Evolutionary conservation across 2,329 filamentous ascomycete genomes (phyloP).

Genomic region (Aureobasidium sp.): DNA sequence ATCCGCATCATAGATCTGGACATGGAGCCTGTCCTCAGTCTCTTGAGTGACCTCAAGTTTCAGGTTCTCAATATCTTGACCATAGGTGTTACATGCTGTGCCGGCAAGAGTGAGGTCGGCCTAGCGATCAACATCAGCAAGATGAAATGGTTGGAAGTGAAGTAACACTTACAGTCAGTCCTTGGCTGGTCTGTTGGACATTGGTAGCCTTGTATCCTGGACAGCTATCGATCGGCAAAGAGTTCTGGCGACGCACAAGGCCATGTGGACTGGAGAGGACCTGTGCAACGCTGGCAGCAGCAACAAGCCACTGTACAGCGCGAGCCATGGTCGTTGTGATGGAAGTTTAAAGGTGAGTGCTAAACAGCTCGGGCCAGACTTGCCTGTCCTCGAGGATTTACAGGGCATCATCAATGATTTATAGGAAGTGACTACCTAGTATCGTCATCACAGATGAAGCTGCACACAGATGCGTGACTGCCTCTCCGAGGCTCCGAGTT

Average conservation of each 20-base stretch:
- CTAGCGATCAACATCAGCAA: background rate
- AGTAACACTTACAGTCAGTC: constrained; percentile 47
- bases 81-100: constrained; percentile 53
- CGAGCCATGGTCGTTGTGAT: background rate
- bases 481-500: background rate
- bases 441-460: background rate
- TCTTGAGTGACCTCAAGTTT: constrained; percentile 56
- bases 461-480: background rate
- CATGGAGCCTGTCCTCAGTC: constrained; percentile 57
- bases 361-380: background rate
- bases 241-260: constrained; percentile 13
- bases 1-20: constrained; percentile 65
- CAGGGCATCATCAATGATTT: constrained; percentile 8
- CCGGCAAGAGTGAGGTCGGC: constrained; percentile 63
- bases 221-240: constrained; percentile 35
- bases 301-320: background rate
- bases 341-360: background rate
- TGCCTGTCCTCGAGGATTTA: background rate
- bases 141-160: constrained; percentile 8
- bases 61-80: constrained; percentile 49
- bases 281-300: constrained; percentile 5
- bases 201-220: constrained; percentile 63
- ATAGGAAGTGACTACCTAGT: background rate
- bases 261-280: constrained; percentile 1
- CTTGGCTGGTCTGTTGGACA: constrained; percentile 41